phyloP scores from a whole-genome alignment of 805 yeast genomes.

The Cyberlindnera xylosilytica region DNA sequence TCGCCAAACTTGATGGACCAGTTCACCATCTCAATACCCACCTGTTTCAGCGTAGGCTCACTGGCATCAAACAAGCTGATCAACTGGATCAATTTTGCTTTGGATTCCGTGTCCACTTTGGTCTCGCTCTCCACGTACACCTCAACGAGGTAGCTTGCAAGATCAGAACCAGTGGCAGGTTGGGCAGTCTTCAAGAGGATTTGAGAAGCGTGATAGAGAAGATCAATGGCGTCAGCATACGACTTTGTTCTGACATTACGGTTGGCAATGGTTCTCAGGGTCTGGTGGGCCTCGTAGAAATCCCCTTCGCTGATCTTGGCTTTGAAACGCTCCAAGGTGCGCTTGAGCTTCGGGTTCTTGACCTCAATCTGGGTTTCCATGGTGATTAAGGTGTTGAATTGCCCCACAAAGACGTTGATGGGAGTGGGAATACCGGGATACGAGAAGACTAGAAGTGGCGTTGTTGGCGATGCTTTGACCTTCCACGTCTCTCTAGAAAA shows the following conservation, averaged over 20 bases:
- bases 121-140: slow-evolving; percentile 54
- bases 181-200: slow-evolving; percentile 67
- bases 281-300: slow-evolving; percentile 94
- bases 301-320: slow-evolving; percentile 68
- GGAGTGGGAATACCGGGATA: too few species aligned
- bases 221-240: slow-evolving; percentile 67
- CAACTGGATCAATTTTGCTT: slow-evolving; percentile 46
- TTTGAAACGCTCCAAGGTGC: slow-evolving; percentile 64
- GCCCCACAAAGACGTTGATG: neutral
- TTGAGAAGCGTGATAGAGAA: slow-evolving; percentile 68
- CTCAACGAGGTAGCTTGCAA: slow-evolving; percentile 68
- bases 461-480: too few species aligned
- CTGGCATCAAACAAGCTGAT: slow-evolving; percentile 40
- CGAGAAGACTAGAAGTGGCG: too few species aligned
- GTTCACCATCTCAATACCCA: slow-evolving; percentile 60
- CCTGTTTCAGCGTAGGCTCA: slow-evolving; percentile 63
- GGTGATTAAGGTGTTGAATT: neutral
- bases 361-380: slow-evolving; percentile 19
- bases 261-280: slow-evolving; percentile 83
- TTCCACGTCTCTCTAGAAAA: too few species aligned
- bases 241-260: slow-evolving; percentile 71
- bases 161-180: slow-evolving; percentile 79
- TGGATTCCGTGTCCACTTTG: slow-evolving; percentile 40
- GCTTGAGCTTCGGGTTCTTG: slow-evolving; percentile 42
- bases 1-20: slow-evolving; percentile 59